Percentiles rank a stretch among this genome's conserved stretches.
phyloP scores from a whole-genome alignment of 305 asterid species.

The Fraxinus platypoda region DNA sequence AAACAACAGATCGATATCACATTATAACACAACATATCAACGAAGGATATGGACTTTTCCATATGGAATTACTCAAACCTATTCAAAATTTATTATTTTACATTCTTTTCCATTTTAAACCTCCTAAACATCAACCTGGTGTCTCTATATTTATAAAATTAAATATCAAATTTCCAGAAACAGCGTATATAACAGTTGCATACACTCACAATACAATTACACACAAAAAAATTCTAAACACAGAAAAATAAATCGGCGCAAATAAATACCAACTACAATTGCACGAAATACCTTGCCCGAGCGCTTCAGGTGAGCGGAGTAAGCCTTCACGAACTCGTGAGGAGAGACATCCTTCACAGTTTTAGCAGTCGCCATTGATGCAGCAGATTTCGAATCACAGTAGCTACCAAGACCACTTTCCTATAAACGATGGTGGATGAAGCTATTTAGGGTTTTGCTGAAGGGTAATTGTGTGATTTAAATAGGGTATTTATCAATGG shows the following conservation, averaged over 20 bases:
- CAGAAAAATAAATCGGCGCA: neutral
- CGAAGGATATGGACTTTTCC: neutral
- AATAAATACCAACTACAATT: neutral
- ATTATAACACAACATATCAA: neutral
- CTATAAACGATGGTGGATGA: neutral
- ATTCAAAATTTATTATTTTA: neutral
- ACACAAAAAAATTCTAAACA: neutral
- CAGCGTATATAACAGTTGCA: neutral
- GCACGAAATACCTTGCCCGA: slow-evolving; percentile 9
- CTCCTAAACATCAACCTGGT: neutral
- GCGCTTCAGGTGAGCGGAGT: slow-evolving; percentile 11
- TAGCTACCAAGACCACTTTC: neutral
- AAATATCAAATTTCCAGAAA: neutral
- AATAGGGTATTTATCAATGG: neutral
- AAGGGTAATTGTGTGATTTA: neutral
- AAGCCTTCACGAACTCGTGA: slow-evolving; percentile 10
- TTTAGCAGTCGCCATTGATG: slow-evolving; percentile 4
- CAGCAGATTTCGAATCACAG: neutral
- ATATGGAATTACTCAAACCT: neutral
- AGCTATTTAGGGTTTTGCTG: neutral
- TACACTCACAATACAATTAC: neutral
- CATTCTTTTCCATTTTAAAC: neutral
- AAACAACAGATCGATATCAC: neutral
- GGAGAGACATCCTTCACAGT: slow-evolving; percentile 14
- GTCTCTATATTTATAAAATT: neutral